phyloP scores from a whole-genome alignment of 1,139 yeast genomes.

The Yamadazyma trypodendri region DNA sequence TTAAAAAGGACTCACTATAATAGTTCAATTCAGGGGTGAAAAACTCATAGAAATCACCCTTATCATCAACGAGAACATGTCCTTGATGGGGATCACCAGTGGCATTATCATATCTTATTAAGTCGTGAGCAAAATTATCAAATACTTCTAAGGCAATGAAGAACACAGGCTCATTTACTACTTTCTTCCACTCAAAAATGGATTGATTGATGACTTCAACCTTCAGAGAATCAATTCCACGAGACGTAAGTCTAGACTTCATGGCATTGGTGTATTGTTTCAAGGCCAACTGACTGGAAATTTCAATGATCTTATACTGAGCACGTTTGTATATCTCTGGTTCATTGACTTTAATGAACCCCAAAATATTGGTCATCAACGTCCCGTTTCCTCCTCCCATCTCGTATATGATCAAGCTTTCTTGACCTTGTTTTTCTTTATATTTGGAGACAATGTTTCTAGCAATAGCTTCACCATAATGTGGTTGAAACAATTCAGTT shows the following conservation, averaged over 20 bases:
- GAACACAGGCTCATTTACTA: constrained; percentile 69
- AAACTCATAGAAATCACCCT: constrained; percentile 77
- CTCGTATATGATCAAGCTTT: constrained; percentile 73
- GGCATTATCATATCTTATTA: constrained; percentile 68
- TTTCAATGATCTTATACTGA: constrained; percentile 74
- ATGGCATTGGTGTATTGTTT: constrained; percentile 52
- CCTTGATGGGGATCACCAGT: constrained; percentile 77
- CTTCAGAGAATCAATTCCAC: constrained; percentile 45
- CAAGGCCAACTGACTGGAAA: constrained; percentile 64
- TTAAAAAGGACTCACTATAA: constrained; percentile 55
- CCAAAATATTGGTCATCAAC: constrained; percentile 73
- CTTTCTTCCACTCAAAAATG: constrained; percentile 69
- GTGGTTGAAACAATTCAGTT: constrained; percentile 79
- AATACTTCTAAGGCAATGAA: constrained; percentile 82
- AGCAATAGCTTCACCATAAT: constrained; percentile 82
- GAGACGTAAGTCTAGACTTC: constrained; percentile 31
- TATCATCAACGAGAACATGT: constrained; percentile 68
- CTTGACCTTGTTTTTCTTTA: constrained; percentile 55
- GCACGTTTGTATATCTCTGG: constrained; percentile 73
- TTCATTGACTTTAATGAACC: constrained; percentile 58
- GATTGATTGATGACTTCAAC: constrained; percentile 71
- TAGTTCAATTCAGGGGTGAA: constrained; percentile 68
- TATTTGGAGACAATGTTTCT: constrained; percentile 69
- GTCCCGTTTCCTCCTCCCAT: constrained; percentile 94
- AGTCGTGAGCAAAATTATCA: constrained; percentile 83